Evolutionary conservation across 345 rosid species (phyloP).

Genomic region (Turnera subulata): DNA sequence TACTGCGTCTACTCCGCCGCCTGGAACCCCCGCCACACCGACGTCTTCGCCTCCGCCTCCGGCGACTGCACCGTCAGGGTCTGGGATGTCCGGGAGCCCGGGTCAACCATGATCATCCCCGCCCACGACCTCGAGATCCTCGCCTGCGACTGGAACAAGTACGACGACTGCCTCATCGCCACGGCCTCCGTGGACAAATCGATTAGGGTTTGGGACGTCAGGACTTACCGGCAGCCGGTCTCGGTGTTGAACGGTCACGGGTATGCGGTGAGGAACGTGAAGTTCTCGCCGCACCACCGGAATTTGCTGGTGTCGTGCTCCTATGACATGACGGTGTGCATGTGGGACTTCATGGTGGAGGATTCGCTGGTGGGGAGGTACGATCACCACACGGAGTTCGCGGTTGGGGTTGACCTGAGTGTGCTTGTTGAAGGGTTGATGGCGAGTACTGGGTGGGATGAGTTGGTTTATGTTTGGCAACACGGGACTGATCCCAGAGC

Average conservation of each 20-base stretch:
- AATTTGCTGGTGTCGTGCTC: constrained; percentile 76
- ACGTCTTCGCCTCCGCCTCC: constrained; percentile 86
- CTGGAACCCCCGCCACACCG: constrained; percentile 90
- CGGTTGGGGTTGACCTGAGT: constrained; percentile 83
- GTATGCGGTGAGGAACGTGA: constrained; percentile 78
- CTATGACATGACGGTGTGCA: constrained; percentile 79
- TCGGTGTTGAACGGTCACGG: constrained; percentile 77
- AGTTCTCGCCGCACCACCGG: constrained; percentile 81
- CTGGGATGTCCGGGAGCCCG: constrained; percentile 92
- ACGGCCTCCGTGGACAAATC: constrained; percentile 76
- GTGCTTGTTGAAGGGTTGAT: constrained; percentile 89
- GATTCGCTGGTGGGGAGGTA: constrained; percentile 78
- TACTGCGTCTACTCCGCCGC: constrained; percentile 78
- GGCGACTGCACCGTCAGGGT: constrained; percentile 79
- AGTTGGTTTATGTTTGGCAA: constrained; percentile 87
- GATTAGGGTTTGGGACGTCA: constrained; percentile 77
- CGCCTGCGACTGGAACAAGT: constrained; percentile 90
- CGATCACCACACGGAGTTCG: constrained; percentile 88
- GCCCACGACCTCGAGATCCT: constrained; percentile 80
- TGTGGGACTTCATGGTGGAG: constrained; percentile 89
- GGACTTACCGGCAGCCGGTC: constrained; percentile 66
- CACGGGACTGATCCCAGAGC: constrained; percentile 90
- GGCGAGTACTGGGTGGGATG: constrained; percentile 97
- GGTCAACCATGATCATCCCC: constrained; percentile 86
- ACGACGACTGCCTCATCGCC: constrained; percentile 78